Evolutionary conservation across 495 filamentous ascomycete species (phyloP).

Genomic region (Penicillium goetzii): DNA sequence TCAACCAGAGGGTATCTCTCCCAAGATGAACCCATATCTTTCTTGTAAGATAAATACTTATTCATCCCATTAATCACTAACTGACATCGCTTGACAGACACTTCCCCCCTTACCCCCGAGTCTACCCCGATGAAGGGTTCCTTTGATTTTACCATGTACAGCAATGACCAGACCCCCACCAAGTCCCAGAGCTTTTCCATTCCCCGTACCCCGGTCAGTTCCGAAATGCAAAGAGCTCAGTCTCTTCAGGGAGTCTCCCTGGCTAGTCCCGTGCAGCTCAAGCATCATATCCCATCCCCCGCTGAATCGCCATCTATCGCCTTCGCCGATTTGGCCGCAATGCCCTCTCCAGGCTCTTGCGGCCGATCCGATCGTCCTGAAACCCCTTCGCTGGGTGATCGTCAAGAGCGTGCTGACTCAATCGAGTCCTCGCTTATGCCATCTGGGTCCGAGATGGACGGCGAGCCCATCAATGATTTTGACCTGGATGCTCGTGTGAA

Average conservation of each 20-base stretch:
- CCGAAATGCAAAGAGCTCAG: slow-evolving; percentile 52
- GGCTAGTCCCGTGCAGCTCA: slow-evolving; percentile 40
- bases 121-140: slow-evolving; percentile 51
- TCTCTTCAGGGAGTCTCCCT: slow-evolving; percentile 49
- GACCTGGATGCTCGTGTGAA: slow-evolving; percentile 53
- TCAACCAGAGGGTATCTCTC: slow-evolving; percentile 42
- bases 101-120: slow-evolving; percentile 53
- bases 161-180: slow-evolving; percentile 37
- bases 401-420: slow-evolving; percentile 14
- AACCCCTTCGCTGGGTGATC: slow-evolving; percentile 30
- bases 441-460: slow-evolving; percentile 38
- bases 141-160: slow-evolving; percentile 44
- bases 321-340: slow-evolving; percentile 51
- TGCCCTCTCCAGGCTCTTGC: slow-evolving; percentile 43
- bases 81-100: slow-evolving; percentile 31
- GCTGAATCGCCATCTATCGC: slow-evolving; percentile 50
- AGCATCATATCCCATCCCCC: slow-evolving; percentile 54
- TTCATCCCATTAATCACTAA: background rate
- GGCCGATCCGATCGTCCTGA: slow-evolving; percentile 32
- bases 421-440: slow-evolving; percentile 37
- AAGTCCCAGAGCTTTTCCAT: slow-evolving; percentile 42
- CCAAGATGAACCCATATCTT: slow-evolving; percentile 57
- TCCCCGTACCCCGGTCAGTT: slow-evolving; percentile 39
- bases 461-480: slow-evolving; percentile 48
- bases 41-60: slow-evolving; percentile 25